These are phyloP conservation scores for Tetradesmus lagerheimii DNA, from an alignment of 139 green algal genomes.

Conservation along the genomic window DNA sequence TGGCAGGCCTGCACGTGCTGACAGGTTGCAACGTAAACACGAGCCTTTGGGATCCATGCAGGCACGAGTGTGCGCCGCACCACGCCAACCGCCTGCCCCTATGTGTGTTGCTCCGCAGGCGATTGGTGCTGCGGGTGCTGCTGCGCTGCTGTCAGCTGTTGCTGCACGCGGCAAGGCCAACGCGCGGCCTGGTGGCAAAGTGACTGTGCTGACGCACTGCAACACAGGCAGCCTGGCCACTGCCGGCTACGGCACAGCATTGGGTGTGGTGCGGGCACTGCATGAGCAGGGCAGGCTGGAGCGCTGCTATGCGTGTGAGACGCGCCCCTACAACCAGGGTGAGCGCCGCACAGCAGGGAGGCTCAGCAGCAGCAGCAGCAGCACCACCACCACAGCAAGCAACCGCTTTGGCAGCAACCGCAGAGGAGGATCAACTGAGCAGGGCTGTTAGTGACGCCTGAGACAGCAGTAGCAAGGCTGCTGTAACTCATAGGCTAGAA, in stretches of 20 bases:
- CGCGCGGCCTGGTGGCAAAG: slow-evolving; percentile 20
- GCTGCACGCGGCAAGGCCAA: slow-evolving; percentile 33
- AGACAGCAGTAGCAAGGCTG: too few relatives aligned
- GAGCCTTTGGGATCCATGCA: too few relatives aligned
- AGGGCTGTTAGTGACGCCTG: too few relatives aligned
- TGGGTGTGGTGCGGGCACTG: slow-evolving; percentile 93
- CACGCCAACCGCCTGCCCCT: neutral
- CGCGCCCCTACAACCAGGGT: slow-evolving; percentile 97
- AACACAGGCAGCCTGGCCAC: slow-evolving; percentile 98
- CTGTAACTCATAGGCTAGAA: too few relatives aligned
- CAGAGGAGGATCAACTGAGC: too few relatives aligned
- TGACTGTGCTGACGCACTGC: slow-evolving; percentile 96
- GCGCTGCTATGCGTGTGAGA: slow-evolving; percentile 92
- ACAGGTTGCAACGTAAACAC: too few relatives aligned
- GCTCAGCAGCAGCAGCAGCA: neutral
- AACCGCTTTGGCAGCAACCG: too few relatives aligned
- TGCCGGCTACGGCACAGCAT: slow-evolving; percentile 91
- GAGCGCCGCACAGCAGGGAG: neutral
- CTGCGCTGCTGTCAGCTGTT: slow-evolving; percentile 75
- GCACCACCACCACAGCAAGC: too few relatives aligned
- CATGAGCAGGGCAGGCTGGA: slow-evolving; percentile 81
- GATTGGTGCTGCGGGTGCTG: slow-evolving; percentile 84
- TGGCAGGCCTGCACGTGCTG: too few relatives aligned
- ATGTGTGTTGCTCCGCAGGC: slow-evolving; percentile 51
- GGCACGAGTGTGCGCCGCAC: too few relatives aligned